A percentile compares a stretch with the other conserved stretches of the same genome.
These are phyloP conservation scores for Colletotrichum melonis DNA, from an alignment of 2,329 filamentous ascomycete genomes.

Conservation along the genomic window DNA sequence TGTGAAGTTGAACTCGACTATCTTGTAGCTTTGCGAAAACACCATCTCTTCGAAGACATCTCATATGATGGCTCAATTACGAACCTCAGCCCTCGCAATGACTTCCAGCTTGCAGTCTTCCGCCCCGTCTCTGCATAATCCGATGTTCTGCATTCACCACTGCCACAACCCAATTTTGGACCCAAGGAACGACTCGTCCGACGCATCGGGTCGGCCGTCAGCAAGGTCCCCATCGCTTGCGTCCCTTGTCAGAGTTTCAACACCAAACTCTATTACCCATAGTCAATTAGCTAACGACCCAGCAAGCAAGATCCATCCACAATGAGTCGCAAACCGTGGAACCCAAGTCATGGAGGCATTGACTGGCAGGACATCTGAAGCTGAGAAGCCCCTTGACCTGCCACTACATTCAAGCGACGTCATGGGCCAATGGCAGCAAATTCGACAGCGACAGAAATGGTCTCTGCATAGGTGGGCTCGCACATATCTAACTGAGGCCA, in stretches of 20 bases:
- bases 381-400: conserved; percentile 5
- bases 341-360: conserved; percentile 9
- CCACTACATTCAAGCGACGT: conserved; percentile 11
- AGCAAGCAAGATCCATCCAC: neutral
- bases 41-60: neutral
- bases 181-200: neutral
- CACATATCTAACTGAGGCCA: conserved; percentile 12
- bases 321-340: conserved; percentile 10
- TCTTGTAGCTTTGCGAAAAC: neutral
- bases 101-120: neutral
- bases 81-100: conserved; percentile 7
- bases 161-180: conserved; percentile 2
- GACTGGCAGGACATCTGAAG: conserved; percentile 8
- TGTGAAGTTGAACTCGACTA: neutral
- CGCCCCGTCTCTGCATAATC: neutral
- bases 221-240: conserved; percentile 23
- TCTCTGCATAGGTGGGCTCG: neutral
- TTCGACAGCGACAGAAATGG: conserved; percentile 18
- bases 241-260: conserved; percentile 32
- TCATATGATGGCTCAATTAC: neutral
- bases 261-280: conserved; percentile 26
- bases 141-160: conserved; percentile 6
- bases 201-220: conserved; percentile 25
- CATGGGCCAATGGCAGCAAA: conserved; percentile 19
- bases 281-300: neutral